Base-by-base conservation (phyloP, 1,139 yeast genomes). In the Protomyces inundatus region DNA sequence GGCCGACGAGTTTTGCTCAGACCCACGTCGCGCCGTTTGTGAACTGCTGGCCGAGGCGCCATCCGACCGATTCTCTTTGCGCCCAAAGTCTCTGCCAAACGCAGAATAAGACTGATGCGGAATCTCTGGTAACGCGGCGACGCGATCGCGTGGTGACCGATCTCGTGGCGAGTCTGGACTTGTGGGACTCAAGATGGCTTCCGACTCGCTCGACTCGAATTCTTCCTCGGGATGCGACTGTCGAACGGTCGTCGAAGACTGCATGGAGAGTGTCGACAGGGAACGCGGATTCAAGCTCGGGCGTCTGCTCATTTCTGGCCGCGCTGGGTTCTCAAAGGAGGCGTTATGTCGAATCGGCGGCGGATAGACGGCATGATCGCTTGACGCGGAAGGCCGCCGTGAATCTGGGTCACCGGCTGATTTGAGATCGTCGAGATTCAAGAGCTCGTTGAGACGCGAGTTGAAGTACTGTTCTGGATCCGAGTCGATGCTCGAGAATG, bases 301-400 rank as follows among this genome's bases (percentile, higher is more conserved):
- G 12, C 55, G 42, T 7, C 16, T 23, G 16, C 32, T 50, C 39
- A 37, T 48, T 16, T 14, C 48, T 6, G 61, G 61, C 30, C 55
- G n/a, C n/a, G 46, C 42, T 23, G 62, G 62, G 23, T 57, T 57
- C 10, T 53, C 46, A 16, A 52, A 58, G 30, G 55, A 58, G 52
- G 32, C 51, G 35, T 58, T 52, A 16, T 36, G 45, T 23, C 32
- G 34, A 35, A 52, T 52, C 7, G 40, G 33, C n/a, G 55, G 54
- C 14, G 61, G 61, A 33, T 57, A 57, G 32, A 36, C 55, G 9
- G 30, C 53, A 5, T 36, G 54, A 6, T 35, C 61, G 30, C 34
- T 14, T 6, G 16, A n/a, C 45, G 14, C 42, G 30, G 48, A 42
- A 6, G 48, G 3, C 12, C 48, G 48, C 7, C 48, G 16, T 42